phyloP scores from a whole-genome alignment of 2,329 filamentous ascomycete species.

The Thelonectria blattea region DNA sequence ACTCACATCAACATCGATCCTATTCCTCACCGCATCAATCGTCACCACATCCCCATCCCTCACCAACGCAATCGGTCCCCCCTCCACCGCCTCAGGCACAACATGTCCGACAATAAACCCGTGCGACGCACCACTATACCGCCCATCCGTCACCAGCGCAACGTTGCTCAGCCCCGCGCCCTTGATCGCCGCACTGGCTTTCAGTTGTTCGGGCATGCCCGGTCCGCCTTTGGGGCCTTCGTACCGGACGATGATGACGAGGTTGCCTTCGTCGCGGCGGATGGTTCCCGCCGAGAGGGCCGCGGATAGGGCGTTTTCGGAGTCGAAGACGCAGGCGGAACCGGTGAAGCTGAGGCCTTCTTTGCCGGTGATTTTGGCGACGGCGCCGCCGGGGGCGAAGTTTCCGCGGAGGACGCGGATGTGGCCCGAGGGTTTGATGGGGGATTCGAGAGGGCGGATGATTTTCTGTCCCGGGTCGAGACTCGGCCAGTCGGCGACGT shows the following conservation, averaged over 20 bases:
- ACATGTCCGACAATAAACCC: conserved; percentile 96
- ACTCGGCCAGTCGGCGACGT: conserved; percentile 77
- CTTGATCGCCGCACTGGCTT: conserved; percentile 88
- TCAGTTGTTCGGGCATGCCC: conserved; percentile 95
- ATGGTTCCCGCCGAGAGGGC: conserved; percentile 75
- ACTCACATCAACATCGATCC: conserved; percentile 70
- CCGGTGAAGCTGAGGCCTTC: conserved; percentile 85
- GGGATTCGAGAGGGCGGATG: conserved; percentile 77
- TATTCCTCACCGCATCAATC: conserved; percentile 84
- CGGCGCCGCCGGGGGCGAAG: conserved; percentile 84
- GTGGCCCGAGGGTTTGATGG: conserved; percentile 85
- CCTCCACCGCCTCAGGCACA: conserved; percentile 85
- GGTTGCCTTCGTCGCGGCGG: conserved; percentile 66
- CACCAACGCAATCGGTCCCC: conserved; percentile 87
- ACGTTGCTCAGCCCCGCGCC: conserved; percentile 87
- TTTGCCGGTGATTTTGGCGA: conserved; percentile 96
- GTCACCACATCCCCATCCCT: conserved; percentile 80
- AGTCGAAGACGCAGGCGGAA: conserved; percentile 83
- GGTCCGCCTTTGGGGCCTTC: conserved; percentile 93
- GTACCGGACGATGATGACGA: conserved; percentile 90
- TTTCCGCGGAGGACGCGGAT: conserved; percentile 89
- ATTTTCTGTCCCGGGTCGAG: conserved; percentile 81
- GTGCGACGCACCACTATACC: conserved; percentile 87
- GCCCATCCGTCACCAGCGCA: conserved; percentile 88
- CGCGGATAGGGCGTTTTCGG: conserved; percentile 78